Conservation (phyloP, 805 yeast genomes). For the Ogataea kodamae region DNA sequence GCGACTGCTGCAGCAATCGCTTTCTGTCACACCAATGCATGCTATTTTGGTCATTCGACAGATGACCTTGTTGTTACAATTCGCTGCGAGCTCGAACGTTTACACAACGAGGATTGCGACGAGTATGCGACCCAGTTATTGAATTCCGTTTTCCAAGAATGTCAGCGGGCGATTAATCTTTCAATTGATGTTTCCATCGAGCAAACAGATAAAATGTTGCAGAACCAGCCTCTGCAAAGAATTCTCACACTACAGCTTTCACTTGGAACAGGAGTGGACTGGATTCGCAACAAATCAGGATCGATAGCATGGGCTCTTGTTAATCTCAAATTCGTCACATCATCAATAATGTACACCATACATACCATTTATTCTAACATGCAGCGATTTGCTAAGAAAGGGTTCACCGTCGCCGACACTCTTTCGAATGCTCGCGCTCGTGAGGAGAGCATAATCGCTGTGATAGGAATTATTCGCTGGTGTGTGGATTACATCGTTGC, state of each 20-base stretch:
- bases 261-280: slow-evolving; percentile 48
- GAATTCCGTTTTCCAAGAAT: slow-evolving; percentile 52
- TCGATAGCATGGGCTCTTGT: slow-evolving; percentile 59
- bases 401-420: slow-evolving; percentile 46
- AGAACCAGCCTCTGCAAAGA: slow-evolving; percentile 75
- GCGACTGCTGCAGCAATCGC: slow-evolving; percentile 59
- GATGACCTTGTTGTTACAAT: slow-evolving; percentile 68
- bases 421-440: slow-evolving; percentile 40
- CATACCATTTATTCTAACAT: slow-evolving; percentile 64
- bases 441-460: slow-evolving; percentile 58
- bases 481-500: slow-evolving; percentile 72
- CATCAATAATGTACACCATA: slow-evolving; percentile 61
- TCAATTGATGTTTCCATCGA: slow-evolving; percentile 68
- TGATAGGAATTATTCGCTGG: slow-evolving; percentile 85
- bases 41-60: slow-evolving; percentile 60
- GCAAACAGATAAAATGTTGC: slow-evolving; percentile 69
- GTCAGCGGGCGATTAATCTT: slow-evolving; percentile 73
- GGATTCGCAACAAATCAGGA: slow-evolving; percentile 39
- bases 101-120: slow-evolving; percentile 19
- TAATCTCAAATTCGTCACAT: slow-evolving; percentile 67
- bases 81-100: slow-evolving; percentile 42
- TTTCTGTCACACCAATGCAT: slow-evolving; percentile 62
- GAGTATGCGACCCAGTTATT: slow-evolving; percentile 34
- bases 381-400: slow-evolving; percentile 53
- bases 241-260: slow-evolving; percentile 66